phyloP scores from a whole-genome alignment of 2,329 filamentous ascomycete species.

The Periconia macrospinosa region DNA sequence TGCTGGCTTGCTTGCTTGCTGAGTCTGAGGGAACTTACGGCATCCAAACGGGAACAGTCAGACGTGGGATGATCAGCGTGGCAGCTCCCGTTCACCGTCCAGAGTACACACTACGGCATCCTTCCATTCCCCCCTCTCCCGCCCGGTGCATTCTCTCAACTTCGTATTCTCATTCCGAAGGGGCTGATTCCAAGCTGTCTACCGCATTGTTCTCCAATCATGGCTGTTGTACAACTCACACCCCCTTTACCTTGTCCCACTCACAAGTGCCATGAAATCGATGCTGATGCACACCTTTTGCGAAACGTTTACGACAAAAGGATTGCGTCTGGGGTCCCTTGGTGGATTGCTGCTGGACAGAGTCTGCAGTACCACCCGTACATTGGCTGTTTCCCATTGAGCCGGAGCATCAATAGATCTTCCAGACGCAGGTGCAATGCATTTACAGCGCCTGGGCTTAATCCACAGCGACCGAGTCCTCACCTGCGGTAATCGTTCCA shows the following conservation, averaged over 20 bases:
- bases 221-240: not conserved
- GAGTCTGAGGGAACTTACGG: too few species aligned
- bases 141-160: not conserved
- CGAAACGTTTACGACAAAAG: too few species aligned
- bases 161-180: not conserved
- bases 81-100: slow-evolving; percentile 1
- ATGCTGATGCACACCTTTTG: too few species aligned
- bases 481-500: not conserved
- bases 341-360: not conserved
- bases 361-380: not conserved
- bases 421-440: not conserved
- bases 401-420: not conserved
- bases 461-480: not conserved
- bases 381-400: not conserved
- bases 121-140: not conserved
- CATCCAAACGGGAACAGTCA: not conserved
- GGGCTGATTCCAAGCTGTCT: not conserved
- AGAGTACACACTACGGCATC: not conserved
- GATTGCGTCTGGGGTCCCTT: too few species aligned
- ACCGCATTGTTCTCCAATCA: not conserved
- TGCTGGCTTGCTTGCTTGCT: too few species aligned
- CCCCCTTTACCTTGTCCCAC: too few species aligned
- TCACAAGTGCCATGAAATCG: too few species aligned
- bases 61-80: slow-evolving; percentile 2
- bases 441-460: not conserved